Base-by-base conservation (phyloP, 306 rosid species). In the Vigna nakashimae region DNA sequence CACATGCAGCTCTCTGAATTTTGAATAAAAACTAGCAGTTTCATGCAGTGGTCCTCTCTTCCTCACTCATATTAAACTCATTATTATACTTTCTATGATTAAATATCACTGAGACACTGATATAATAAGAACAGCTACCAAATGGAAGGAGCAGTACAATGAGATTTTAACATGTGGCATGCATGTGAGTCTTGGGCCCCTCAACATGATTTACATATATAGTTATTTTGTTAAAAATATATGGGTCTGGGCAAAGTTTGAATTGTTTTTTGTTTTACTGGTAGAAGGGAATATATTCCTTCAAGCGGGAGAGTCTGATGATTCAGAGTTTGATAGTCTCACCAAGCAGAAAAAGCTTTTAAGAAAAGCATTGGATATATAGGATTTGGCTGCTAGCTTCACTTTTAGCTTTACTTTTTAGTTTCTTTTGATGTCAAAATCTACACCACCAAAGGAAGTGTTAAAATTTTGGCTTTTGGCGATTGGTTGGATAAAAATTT, bases 1-100 rank as follows among this genome's bases (percentile, higher is more conserved):
- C 93, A 91, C 93, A 89, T 89, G 93, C 93, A 82, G 14, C 77
- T 77, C 84, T 81, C 81, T 79, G 76, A 79, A 64, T 82, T 80
- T 70, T 82, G 75, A 76, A 71, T 43, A 57, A 73, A 82, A 82
- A 82, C 80, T 65, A 73, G 9, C 65, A 86, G 65, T 78, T 82
- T 67, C 10, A 82, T 72, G 84, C 43, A 73, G 91, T 82, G 88
- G 89, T 79, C 86, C 92, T 79, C 80, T 52, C 11, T 63, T 24
- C 20, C 45, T 62, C 12, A 15, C 22, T 18, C 32, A 77, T 77
- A 69, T 74, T 63, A 55, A 81, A 69, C 80, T 78, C 81, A 73
- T 74, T 34, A 65, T 46, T 71, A 49, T 69, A 48, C 57, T 69
- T 79, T 53, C 57, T 68, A 75, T 71, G 77, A 82, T 78, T 75